Base-by-base conservation (phyloP, 495 filamentous ascomycete genomes). In the Clavariopsis aquatica region DNA sequence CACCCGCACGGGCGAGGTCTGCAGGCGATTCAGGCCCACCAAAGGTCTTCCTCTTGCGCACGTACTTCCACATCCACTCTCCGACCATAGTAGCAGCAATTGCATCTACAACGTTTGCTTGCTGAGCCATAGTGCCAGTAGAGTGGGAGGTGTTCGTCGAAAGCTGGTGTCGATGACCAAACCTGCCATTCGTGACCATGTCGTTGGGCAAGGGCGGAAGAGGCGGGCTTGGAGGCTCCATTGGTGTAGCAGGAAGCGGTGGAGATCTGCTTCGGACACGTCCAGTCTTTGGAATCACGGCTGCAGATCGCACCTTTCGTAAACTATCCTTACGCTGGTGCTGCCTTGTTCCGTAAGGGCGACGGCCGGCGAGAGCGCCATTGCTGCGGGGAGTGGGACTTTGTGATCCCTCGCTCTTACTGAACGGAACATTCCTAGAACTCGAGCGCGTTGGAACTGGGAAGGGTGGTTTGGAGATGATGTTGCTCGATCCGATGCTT, bases 21-120 rank as follows among this genome's bases (percentile, higher is more conserved):
- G 53, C 64, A 29, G 83, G 82, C 31, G 80, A 78, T 57, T 98
- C 93, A 4, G 84, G 77, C 46, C 95, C 86, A 36, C 90, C 89
- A 76, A 98, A 98, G 1, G 94, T 94, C 75, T 90, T 96, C 65
- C 94, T 84, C 73, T 92, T 85, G 43, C 94, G 85, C 43, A 98
- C 89, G 72, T 98, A 98, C 72, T 98, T 98, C 83, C 88, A 98
- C 94, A 98, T 98, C 94, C 94, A 98, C 71, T 98, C 94, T 31
- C 94, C 94, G 49, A 98, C 91, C 94, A 98, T 98, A 5, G 94
- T 96, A 69, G 96, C 91, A 2, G 94, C 92, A 76, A 98, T 98
- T 15, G 94, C 91, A 78, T 98, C 93, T n/a, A 98, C 92, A 27
- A 98, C 94, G 60, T 85, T 89, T 0, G 88, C 88, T 27, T 88